phyloP scores from a whole-genome alignment of 2,329 filamentous ascomycete genomes.

The Monosporascus sp. region DNA sequence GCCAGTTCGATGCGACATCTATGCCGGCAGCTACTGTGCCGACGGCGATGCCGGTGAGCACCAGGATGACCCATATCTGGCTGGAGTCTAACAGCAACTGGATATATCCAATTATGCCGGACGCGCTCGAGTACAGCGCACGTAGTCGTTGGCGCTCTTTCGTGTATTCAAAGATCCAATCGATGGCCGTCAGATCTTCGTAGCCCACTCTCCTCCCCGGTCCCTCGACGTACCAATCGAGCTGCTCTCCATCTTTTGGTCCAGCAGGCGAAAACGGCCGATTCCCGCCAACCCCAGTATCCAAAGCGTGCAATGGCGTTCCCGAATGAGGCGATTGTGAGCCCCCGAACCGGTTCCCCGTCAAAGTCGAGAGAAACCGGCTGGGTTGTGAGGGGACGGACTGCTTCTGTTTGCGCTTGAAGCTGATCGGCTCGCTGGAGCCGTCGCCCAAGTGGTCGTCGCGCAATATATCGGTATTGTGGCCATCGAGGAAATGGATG shows the following conservation, averaged over 20 bases:
- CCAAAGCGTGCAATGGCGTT: constrained; percentile 15
- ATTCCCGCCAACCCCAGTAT: constrained; percentile 11
- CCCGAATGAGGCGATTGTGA: constrained; percentile 17
- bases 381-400: constrained; percentile 40
- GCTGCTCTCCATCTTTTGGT: constrained; percentile 42
- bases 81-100: constrained; percentile 74
- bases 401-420: constrained; percentile 63
- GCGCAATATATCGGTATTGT: constrained; percentile 36
- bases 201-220: constrained; percentile 88
- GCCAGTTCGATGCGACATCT: constrained; percentile 86
- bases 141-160: constrained; percentile 87
- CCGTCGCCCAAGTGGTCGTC: constrained; percentile 52
- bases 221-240: constrained; percentile 87
- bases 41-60: constrained; percentile 78
- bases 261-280: constrained; percentile 7
- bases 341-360: constrained; percentile 29
- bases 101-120: constrained; percentile 67
- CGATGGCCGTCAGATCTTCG: constrained; percentile 93
- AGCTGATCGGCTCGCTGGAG: constrained; percentile 53
- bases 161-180: constrained; percentile 99
- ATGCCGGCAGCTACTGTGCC: constrained; percentile 84
- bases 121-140: constrained; percentile 63
- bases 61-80: constrained; percentile 86
- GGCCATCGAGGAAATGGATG: constrained; percentile 18
- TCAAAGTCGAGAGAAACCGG: constrained; percentile 45